These are phyloP conservation scores for Pleurostoma richardsiae DNA, from an alignment of 2,329 filamentous ascomycete genomes.

Conservation along the genomic window DNA sequence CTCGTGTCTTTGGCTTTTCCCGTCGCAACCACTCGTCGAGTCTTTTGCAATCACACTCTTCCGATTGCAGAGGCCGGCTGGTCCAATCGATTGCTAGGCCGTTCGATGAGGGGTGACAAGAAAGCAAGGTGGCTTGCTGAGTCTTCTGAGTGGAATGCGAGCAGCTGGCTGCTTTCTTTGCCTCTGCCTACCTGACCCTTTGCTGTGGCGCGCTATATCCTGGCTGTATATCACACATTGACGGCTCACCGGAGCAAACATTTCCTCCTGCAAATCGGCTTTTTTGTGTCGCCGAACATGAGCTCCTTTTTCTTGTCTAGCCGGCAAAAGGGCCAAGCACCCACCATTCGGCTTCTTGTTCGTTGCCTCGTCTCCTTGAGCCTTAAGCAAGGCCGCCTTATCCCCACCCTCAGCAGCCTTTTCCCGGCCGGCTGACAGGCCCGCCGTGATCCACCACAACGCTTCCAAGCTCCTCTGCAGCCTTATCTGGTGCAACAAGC, in stretches of 20 bases:
- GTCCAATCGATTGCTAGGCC: no score
- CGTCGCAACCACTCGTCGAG: no score
- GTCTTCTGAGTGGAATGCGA: neutral
- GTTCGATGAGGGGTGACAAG: no score
- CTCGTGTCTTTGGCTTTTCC: no score
- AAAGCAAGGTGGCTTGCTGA: no score
- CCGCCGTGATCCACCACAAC: no score
- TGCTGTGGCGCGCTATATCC: slow-evolving; percentile 9
- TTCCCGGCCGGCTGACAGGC: no score
- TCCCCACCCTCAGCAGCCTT: no score
- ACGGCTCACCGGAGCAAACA: slow-evolving; percentile 8
- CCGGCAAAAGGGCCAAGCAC: neutral
- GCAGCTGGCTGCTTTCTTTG: slow-evolving; percentile 3
- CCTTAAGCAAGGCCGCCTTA: no score
- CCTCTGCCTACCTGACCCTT: slow-evolving; percentile 2
- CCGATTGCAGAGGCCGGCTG: no score
- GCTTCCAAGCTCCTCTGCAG: neutral
- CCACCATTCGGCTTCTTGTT: neutral
- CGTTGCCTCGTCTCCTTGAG: no score
- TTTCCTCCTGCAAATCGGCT: slow-evolving; percentile 6
- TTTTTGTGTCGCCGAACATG: slow-evolving; percentile 1
- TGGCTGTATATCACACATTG: slow-evolving; percentile 10
- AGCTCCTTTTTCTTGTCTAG: slow-evolving; percentile 2
- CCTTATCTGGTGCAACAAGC: slow-evolving; percentile 15
- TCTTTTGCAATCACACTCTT: no score